phyloP scores from a whole-genome alignment of 768 basidiomycete genomes.

The Leccinum broughii region DNA sequence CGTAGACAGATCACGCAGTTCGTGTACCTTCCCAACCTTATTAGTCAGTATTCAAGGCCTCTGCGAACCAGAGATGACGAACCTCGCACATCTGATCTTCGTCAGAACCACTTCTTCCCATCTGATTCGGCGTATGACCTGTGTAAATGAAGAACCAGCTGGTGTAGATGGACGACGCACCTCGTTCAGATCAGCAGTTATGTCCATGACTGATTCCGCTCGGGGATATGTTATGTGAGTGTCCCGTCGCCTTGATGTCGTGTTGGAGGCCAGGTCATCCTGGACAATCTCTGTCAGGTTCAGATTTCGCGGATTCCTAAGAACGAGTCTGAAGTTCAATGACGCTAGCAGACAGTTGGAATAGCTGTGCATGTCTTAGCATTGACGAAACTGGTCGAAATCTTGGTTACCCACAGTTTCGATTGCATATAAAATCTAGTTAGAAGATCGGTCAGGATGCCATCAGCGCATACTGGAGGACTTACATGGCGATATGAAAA shows the following conservation, averaged over 20 bases:
- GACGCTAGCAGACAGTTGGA: background rate
- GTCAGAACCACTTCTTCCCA: background rate
- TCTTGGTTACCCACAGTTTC: background rate
- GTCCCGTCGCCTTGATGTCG: background rate
- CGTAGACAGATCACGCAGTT: no score
- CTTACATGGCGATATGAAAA: conserved; percentile 24
- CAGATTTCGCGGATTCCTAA: background rate
- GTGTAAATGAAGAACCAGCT: no score
- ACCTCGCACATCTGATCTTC: background rate
- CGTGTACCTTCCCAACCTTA: no score
- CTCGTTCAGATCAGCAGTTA: background rate
- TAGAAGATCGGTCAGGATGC: background rate
- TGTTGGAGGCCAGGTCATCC: background rate
- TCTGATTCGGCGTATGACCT: background rate
- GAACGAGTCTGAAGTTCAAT: background rate
- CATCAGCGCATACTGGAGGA: background rate
- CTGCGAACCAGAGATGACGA: no score
- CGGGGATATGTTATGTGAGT: background rate
- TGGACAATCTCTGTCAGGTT: background rate
- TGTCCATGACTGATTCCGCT: background rate
- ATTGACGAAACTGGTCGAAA: background rate
- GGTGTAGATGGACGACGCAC: no score
- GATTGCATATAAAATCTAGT: background rate
- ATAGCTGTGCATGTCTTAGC: background rate
- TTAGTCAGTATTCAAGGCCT: no score